Conservation (phyloP, 176 grass and related monocot genomes). For the Saccharum officinarum region DNA sequence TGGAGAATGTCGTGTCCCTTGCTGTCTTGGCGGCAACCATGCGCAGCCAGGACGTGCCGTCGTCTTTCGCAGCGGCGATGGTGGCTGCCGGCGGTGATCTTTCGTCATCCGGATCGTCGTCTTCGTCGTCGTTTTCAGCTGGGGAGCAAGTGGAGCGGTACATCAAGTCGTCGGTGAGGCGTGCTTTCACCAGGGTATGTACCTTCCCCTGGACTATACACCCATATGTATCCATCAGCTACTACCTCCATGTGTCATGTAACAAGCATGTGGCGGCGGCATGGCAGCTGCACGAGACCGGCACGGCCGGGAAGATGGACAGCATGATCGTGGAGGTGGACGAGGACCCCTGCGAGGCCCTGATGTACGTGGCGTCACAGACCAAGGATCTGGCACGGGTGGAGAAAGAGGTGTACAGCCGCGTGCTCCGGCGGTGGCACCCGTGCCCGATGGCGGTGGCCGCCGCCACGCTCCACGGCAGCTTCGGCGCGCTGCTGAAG, state of each 20-base stretch:
- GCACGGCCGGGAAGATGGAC: conserved; percentile 43
- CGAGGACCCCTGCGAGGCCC: conserved; percentile 60
- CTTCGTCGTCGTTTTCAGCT: not conserved
- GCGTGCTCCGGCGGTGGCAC: conserved; percentile 56
- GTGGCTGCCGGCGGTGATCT: not conserved
- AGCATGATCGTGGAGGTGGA: conserved; percentile 86
- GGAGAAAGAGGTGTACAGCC: conserved; percentile 56
- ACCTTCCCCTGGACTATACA: too few relatives aligned
- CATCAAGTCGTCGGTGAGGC: conserved; percentile 58
- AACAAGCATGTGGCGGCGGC: not conserved
- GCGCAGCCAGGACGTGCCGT: conserved; percentile 42
- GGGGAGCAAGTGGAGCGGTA: conserved; percentile 43
- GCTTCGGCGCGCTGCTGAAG: conserved; percentile 49
- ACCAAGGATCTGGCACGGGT: conserved; percentile 53
- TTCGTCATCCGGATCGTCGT: not conserved
- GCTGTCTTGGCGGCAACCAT: conserved; percentile 44
- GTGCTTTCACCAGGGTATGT: conserved; percentile 57
- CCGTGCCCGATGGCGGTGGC: conserved; percentile 52
- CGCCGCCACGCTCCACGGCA: conserved; percentile 50
- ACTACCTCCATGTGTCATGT: too few relatives aligned
- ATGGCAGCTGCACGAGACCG: conserved; percentile 41
- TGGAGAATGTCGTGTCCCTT: conserved; percentile 58
- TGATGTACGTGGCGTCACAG: conserved; percentile 49
- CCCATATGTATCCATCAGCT: not conserved
- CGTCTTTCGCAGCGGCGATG: not conserved